These are phyloP conservation scores for Caryopteris hybrid DNA, from an alignment of 305 asterid genomes.

Conservation along the genomic window DNA sequence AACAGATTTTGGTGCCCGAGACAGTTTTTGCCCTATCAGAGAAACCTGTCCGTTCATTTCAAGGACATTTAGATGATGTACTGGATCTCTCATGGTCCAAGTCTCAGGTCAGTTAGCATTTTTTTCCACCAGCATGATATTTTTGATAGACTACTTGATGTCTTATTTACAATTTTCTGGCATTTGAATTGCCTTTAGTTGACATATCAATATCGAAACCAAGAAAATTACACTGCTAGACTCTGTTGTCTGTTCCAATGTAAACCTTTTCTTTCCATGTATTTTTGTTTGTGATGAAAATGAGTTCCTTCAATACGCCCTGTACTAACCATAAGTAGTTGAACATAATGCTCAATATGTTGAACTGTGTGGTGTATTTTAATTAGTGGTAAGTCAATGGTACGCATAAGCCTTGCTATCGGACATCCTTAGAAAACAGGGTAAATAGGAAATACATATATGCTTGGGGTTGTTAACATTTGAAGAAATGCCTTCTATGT, in stretches of 20 bases:
- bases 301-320: neutral
- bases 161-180: neutral
- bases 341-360: neutral
- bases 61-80: conserved; percentile 84
- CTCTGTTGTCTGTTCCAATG: neutral
- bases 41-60: conserved; percentile 77
- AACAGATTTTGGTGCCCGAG: conserved; percentile 84
- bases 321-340: neutral
- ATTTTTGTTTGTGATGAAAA: neutral
- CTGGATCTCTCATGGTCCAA: conserved; percentile 99
- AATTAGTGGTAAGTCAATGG: neutral
- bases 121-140: neutral
- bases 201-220: neutral
- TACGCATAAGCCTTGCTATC: neutral
- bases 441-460: neutral
- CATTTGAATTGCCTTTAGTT: neutral
- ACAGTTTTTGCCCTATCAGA: conserved; percentile 76
- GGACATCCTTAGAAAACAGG: neutral
- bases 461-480: neutral
- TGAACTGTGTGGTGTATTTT: neutral
- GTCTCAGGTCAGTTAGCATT: conserved; percentile 69
- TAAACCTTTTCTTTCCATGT: neutral
- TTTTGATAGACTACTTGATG: conserved; percentile 6
- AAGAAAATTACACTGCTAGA: neutral
- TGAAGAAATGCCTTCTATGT: neutral